Base-by-base conservation (phyloP, 2,329 filamentous ascomycete species). In the Hypoxylon sp. region DNA sequence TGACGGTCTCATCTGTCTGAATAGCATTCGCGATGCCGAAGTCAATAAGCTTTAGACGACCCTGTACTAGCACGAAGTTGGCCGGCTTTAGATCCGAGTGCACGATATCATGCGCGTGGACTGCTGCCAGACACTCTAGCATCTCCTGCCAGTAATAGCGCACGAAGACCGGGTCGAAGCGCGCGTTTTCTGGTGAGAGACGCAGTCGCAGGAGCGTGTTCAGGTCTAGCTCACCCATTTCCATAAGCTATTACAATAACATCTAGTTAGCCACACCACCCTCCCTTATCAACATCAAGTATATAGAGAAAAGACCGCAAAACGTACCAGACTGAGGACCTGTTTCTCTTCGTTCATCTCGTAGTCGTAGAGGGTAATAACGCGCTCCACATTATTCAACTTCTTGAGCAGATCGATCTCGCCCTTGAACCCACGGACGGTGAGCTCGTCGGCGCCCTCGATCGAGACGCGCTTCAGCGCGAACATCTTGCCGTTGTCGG, bases 71-170 rank as follows among this genome's bases (percentile, higher is more conserved):
- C 24, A 99, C 91, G 79, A 99, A 99, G 79, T 99, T 99, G 75
- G 94, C 94, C 0, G 96, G 96, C 80, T 99, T 99, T 39, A 99
- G 85, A 77, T 99, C 96, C 0, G 94, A 97, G 81, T 99, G 96
- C 2, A 99, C 96, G 70, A 99, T 94, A 76, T 98, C 94, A 78
- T 91, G 87, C 11, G 92, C 88, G 78, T 99, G 96, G 0, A 99
- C 94, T 0, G 95, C 89, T 73, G 93, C 89, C 5, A 99, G 89
- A 78, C 96, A 98, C 79, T 97, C 94, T 17, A 99, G 90, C 96
- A 99, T 99, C 81, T 99, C 96, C 80, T 97, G 96, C 96, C 96
- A 99, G 84, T 97, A 97, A 81, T 93, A 97, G n/a, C 96, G 92
- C 11, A 96, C 93, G 79, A 98, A 98, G 58, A 92, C 92, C 1